These are phyloP conservation scores for Calonectria ilicicola DNA, from an alignment of 2,329 filamentous ascomycete species.

Conservation along the genomic window DNA sequence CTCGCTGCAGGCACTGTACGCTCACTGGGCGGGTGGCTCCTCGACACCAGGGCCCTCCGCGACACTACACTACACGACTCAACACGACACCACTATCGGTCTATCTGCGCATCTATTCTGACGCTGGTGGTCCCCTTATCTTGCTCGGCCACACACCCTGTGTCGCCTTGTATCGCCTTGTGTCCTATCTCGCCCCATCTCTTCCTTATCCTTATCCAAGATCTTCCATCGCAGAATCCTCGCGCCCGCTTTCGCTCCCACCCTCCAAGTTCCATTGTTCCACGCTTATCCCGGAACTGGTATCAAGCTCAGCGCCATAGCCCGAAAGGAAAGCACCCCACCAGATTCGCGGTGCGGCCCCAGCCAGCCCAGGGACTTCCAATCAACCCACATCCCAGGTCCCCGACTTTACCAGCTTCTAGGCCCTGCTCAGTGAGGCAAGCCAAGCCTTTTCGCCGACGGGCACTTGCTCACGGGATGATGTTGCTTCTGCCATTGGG, in stretches of 20 bases:
- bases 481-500: neutral
- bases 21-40: neutral
- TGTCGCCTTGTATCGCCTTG: neutral
- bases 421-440: neutral
- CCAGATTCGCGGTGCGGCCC: neutral
- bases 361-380: neutral
- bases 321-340: neutral
- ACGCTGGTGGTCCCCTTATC: neutral
- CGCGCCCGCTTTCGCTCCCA: constrained; percentile 13
- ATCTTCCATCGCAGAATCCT: constrained; percentile 4
- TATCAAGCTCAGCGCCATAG: constrained; percentile 18
- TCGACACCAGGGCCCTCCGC: neutral
- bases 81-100: neutral
- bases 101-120: neutral
- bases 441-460: neutral
- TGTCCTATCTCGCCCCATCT: constrained; percentile 10
- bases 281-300: constrained; percentile 20
- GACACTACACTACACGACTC: neutral
- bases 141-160: neutral
- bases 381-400: neutral
- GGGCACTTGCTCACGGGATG: constrained; percentile 12
- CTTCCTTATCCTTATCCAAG: constrained; percentile 13
- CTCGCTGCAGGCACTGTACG: constrained; percentile 16
- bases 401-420: constrained; percentile 24
- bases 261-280: constrained; percentile 21